These are phyloP conservation scores for Neotropicomus parvogracilis DNA, from an alignment of 1,284 basidiomycete genomes.

Conservation along the genomic window DNA sequence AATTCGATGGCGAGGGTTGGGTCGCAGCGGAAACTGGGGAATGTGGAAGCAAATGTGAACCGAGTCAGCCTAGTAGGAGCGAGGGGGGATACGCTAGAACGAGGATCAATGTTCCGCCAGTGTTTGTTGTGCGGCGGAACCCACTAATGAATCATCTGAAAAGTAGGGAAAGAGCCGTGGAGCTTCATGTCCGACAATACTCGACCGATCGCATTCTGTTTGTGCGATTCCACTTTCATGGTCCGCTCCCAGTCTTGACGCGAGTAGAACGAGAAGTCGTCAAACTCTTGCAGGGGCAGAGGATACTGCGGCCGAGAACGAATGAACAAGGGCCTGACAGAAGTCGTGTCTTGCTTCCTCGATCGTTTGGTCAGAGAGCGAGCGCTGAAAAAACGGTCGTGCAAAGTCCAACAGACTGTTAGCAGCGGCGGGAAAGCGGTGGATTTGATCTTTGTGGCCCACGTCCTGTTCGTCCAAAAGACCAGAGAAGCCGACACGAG, in stretches of 20 bases:
- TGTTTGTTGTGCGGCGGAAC: constrained; percentile 1
- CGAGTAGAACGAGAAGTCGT: constrained; percentile 14
- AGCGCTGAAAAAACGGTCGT: not conserved
- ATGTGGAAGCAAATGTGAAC: not conserved
- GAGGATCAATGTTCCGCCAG: not conserved
- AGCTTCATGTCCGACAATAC: constrained; percentile 11
- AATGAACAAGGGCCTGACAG: constrained; percentile 7
- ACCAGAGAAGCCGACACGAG: not conserved
- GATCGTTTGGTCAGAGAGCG: not conserved
- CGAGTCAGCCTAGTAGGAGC: constrained; percentile 1
- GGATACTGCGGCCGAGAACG: no score
- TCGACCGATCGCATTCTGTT: constrained; percentile 8
- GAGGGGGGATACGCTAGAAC: not conserved
- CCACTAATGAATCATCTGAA: constrained; percentile 13
- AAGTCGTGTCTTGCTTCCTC: constrained; percentile 9
- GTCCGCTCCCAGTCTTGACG: constrained; percentile 18
- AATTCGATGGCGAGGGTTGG: not conserved
- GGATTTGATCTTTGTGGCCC: not conserved
- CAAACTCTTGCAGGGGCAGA: constrained; percentile 9
- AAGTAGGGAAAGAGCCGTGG: constrained; percentile 12
- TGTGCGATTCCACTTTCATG: constrained; percentile 11
- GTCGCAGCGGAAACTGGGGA: not conserved
- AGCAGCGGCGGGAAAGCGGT: not conserved
- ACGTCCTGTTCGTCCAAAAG: not conserved
- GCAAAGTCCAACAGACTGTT: constrained; percentile 8